Evolutionary conservation across 805 yeast species (phyloP), one percentile per base, ranked within the genome.

Genomic region (Saccharomycopsis malanga): DNA sequence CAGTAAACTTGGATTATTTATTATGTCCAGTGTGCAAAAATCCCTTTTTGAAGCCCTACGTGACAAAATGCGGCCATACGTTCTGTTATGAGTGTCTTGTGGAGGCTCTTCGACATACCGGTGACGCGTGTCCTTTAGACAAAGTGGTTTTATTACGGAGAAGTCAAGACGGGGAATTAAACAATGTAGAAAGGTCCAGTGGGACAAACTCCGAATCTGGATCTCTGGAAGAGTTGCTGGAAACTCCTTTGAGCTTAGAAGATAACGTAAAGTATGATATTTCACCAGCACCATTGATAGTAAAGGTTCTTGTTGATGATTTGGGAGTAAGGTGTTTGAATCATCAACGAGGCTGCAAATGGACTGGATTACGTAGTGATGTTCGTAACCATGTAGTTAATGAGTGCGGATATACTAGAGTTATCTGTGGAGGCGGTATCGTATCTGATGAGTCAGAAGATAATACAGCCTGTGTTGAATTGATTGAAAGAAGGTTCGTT

Each of bases 341-440:
- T 34, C 39, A 52, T 9, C 63, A 59, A 35, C 55, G 79, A 38
- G 81, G 81, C 0, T 76, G 82, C 54, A 57, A 53, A 1, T 76
- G 82, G 82, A 52, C 45, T 1, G 82, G 81, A 0, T 61, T 70
- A 34, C 58, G 81, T 25, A 75, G 80, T 79, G 70, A 70, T 47
- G 53, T 74, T 7, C 68, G 68, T 39, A 65, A 58, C 25, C 82
- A 76, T 59, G 55, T 69, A 2, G 23, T 17, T 56, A 6, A 58
- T 61, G 30, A 27, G 12, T 39, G 42, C 37, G 61, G 41, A 45
- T 66, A 67, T 42, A 43, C 37, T n/a, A 21, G 46, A 18, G 18
- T 17, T n/a, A 4, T 9, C 15, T 18, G 24, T 27, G 37, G 24
- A 32, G 21, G 22, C 7, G 18, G 32, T 34, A 27, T 30, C 15